Conservation (phyloP, 2,329 filamentous ascomycete species). For the Fusarium piperis region DNA sequence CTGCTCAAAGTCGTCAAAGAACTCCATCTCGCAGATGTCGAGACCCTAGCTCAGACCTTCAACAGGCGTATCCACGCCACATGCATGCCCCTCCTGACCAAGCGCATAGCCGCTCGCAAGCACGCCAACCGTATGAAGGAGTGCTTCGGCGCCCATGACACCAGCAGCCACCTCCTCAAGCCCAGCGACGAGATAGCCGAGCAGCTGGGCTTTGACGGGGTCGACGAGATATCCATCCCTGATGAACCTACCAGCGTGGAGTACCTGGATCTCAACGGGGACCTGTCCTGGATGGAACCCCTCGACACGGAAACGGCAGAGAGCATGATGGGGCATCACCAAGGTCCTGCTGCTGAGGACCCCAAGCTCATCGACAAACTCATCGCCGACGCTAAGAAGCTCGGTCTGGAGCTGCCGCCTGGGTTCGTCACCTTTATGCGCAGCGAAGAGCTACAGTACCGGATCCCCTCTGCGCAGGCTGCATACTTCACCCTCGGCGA, state of each 20-base stretch:
- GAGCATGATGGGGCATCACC: background rate
- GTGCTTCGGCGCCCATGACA: background rate
- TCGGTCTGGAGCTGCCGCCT: background rate
- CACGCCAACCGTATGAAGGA: background rate
- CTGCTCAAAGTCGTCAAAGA: background rate
- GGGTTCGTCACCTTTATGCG: conserved; percentile 6
- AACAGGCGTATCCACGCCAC: background rate
- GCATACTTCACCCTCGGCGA: background rate
- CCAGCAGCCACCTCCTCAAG: background rate
- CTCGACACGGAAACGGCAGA: background rate
- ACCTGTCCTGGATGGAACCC: background rate
- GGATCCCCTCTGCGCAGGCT: background rate
- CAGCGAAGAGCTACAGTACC: background rate
- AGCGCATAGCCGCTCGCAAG: conserved; percentile 1
- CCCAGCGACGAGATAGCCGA: background rate
- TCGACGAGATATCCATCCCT: background rate
- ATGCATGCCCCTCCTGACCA: background rate
- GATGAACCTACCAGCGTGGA: background rate
- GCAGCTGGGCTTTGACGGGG: background rate
- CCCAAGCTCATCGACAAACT: background rate
- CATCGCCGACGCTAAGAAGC: background rate
- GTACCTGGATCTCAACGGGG: background rate
- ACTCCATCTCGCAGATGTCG: background rate
- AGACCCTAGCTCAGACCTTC: background rate
- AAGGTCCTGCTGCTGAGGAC: background rate